A percentile compares a stretch with the other conserved stretches of the same genome.
These are phyloP conservation scores for Orbilia blumenaviensis DNA, from an alignment of 2,329 filamentous ascomycete species.

Conservation along the genomic window DNA sequence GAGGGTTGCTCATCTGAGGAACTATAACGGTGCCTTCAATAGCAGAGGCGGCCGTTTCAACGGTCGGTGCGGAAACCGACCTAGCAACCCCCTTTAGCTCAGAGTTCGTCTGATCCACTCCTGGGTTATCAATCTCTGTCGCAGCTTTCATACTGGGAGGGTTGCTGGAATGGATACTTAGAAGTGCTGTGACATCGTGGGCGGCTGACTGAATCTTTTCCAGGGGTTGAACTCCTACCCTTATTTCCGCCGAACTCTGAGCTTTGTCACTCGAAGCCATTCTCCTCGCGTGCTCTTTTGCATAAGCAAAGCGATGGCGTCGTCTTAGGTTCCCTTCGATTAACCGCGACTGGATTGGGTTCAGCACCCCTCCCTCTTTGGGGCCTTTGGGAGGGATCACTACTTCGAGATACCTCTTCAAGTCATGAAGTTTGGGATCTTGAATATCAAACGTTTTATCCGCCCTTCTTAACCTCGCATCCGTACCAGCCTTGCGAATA, in stretches of 20 bases:
- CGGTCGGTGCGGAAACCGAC: not conserved
- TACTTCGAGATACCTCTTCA: not conserved
- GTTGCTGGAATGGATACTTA: too few species aligned
- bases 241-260: too few species aligned
- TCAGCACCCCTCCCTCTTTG: not conserved
- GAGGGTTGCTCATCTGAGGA: not conserved
- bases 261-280: too few species aligned
- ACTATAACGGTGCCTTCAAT: conserved; percentile 33
- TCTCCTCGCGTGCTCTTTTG: not conserved
- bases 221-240: too few species aligned
- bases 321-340: conserved; percentile 11
- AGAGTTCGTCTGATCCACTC: too few species aligned
- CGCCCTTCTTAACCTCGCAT: not conserved
- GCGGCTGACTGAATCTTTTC: not conserved
- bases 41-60: conserved; percentile 20
- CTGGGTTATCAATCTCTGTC: too few species aligned
- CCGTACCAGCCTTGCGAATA: conserved; percentile 8
- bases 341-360: not conserved
- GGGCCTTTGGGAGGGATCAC: conserved; percentile 7
- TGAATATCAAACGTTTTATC: not conserved
- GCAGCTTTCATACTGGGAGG: too few species aligned
- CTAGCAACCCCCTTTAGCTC: too few species aligned
- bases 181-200: too few species aligned
- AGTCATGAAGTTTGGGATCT: not conserved
- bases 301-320: not conserved